phyloP scores from a whole-genome alignment of 257 asterid genomes.

The Capsicum rhomboideum region DNA sequence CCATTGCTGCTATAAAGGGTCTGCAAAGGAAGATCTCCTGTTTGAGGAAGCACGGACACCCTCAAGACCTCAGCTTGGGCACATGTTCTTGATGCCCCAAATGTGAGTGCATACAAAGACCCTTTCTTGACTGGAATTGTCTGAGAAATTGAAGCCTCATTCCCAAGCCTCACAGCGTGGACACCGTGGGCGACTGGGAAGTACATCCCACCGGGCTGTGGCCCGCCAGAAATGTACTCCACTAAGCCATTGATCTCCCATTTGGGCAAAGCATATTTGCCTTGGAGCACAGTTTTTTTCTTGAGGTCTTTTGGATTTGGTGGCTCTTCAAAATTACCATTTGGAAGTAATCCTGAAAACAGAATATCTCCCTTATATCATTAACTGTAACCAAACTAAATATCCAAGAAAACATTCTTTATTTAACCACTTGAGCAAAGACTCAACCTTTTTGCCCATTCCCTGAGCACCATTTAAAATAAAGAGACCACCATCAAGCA shows the following conservation, averaged over 20 bases:
- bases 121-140: slow-evolving; percentile 55
- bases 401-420: neutral
- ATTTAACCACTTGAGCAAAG: neutral
- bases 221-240: slow-evolving; percentile 88
- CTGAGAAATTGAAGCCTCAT: slow-evolving; percentile 79
- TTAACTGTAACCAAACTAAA: neutral
- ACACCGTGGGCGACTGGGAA: slow-evolving; percentile 74
- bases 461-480: neutral
- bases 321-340: slow-evolving; percentile 73
- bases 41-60: slow-evolving; percentile 52
- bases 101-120: slow-evolving; percentile 71
- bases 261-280: slow-evolving; percentile 55
- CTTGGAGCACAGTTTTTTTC: slow-evolving; percentile 44
- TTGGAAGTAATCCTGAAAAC: slow-evolving; percentile 59
- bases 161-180: slow-evolving; percentile 88
- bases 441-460: neutral
- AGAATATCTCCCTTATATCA: neutral
- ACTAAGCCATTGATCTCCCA: slow-evolving; percentile 79
- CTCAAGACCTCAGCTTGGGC: slow-evolving; percentile 81
- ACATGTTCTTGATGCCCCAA: slow-evolving; percentile 85
- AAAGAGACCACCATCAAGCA: neutral
- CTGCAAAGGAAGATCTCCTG: slow-evolving; percentile 79
- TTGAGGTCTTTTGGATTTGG: slow-evolving; percentile 49
- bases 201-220: slow-evolving; percentile 94
- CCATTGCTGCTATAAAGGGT: slow-evolving; percentile 73